A percentile compares a stretch with the other conserved stretches of the same genome.
phyloP scores from a whole-genome alignment of 2,329 filamentous ascomycete genomes.

The Sclerotinia glacialis region DNA sequence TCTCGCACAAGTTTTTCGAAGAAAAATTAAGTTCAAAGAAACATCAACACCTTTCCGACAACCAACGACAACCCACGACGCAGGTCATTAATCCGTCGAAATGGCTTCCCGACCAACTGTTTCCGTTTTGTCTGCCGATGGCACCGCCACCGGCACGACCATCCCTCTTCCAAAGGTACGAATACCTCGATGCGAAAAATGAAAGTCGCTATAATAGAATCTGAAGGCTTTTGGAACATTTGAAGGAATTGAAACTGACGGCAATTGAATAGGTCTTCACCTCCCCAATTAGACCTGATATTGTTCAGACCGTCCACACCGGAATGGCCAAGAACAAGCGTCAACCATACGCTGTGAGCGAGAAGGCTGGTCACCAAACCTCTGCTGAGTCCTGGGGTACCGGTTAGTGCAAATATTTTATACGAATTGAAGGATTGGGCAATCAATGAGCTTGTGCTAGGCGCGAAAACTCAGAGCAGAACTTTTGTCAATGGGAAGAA shows the following conservation, averaged over 20 bases:
- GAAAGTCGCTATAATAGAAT: constrained; percentile 6
- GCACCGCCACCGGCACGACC: constrained; percentile 83
- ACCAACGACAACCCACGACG: constrained; percentile 35
- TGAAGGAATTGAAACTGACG: constrained; percentile 30
- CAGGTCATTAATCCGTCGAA: constrained; percentile 37
- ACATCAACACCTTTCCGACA: constrained; percentile 21
- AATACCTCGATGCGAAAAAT: constrained; percentile 16
- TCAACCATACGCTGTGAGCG: constrained; percentile 98
- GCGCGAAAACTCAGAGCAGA: background rate
- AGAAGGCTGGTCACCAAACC: constrained; percentile 99
- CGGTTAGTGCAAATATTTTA: constrained; percentile 61
- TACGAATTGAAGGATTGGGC: constrained; percentile 22
- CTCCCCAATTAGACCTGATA: constrained; percentile 96
- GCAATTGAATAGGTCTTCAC: constrained; percentile 68
- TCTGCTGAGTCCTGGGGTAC: constrained; percentile 99
- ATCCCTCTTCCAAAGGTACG: constrained; percentile 75
- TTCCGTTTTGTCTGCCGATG: constrained; percentile 95
- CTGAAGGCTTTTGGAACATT: constrained; percentile 6
- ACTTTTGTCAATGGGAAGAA: background rate
- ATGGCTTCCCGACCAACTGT: constrained; percentile 98
- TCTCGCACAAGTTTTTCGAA: constrained; percentile 14
- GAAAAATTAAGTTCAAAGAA: constrained; percentile 14
- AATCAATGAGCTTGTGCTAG: constrained; percentile 3
- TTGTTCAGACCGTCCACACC: constrained; percentile 94
- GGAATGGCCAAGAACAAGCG: constrained; percentile 99